A percentile compares a stretch with the other conserved stretches of the same genome.
Evolutionary conservation across 768 basidiomycete species (phyloP).

Genomic region (Suillus subluteus): DNA sequence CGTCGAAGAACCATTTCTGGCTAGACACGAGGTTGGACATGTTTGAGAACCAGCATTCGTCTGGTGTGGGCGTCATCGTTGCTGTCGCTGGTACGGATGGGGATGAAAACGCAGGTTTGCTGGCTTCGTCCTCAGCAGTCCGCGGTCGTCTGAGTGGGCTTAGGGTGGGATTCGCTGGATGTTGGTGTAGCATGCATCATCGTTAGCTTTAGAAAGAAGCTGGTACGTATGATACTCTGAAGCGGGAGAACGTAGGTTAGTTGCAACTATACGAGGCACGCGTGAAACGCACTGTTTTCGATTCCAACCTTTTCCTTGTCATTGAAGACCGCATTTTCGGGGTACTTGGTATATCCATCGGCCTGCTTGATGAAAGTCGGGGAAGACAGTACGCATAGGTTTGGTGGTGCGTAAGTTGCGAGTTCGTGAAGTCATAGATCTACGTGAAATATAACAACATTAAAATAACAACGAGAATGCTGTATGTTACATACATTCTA

Average conservation of each 20-base stretch:
- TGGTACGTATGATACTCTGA: constrained; percentile 41
- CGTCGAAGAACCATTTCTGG: constrained; percentile 90
- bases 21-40: constrained; percentile 72
- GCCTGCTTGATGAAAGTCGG: too few species aligned
- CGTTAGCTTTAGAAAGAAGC: constrained; percentile 49
- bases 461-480: too few species aligned
- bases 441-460: too few species aligned
- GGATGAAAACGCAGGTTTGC: constrained; percentile 68
- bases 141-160: constrained; percentile 93
- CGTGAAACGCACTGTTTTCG: too few species aligned
- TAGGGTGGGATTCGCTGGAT: constrained; percentile 67
- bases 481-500: too few species aligned
- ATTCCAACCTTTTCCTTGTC: too few species aligned
- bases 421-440: too few species aligned
- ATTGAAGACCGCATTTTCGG: too few species aligned
- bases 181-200: constrained; percentile 43
- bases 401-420: too few species aligned
- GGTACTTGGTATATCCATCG: too few species aligned
- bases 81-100: constrained; percentile 32
- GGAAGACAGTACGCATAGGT: too few species aligned
- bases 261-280: too few species aligned
- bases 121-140: constrained; percentile 78
- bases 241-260: constrained; percentile 60
- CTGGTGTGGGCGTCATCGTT: constrained; percentile 60
- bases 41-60: constrained; percentile 85